Evolutionary conservation across 495 filamentous ascomycete species (phyloP), one percentile per base, ranked within the genome.

Genomic region (Umbilicaria muhlenbergii): DNA sequence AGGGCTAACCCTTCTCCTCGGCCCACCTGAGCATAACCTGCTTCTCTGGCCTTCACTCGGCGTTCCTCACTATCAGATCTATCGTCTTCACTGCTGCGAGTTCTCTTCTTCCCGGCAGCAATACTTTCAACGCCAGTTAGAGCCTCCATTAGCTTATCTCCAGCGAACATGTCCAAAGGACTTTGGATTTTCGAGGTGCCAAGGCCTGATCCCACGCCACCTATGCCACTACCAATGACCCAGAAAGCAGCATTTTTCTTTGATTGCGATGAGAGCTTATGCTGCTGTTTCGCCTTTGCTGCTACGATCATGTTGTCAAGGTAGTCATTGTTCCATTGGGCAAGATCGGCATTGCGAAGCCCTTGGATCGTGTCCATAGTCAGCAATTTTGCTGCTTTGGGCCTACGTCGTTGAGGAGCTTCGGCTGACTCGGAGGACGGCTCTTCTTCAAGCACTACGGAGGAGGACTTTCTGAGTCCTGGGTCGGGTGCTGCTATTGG

Each of bases 261-360:
- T n/a, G 68, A 63, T 17, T 67, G 55, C 0, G 54, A 55, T 5
- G 52, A 46, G 5, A 56, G 38, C 44, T 61, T 70, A 39, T 63
- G 59, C 11, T 59, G 46, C 13, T 52, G 42, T 45, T 73, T 80
- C 5, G 61, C 56, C 18, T 58, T 63, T 31, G 52, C 55, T 15
- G 64, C 68, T 32, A 49, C 47, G 12, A 61, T 65, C 66, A 74
- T 78, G 37, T 73, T 73, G 1, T 52, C 41, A 32, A 73, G 38
- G 42, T 86, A 87, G 24, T 77, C 58, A 0, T 65, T 51, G 42
- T 72, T 70, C 75, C 77, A 80, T n/a, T 61, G 48, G 10, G 64
- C 70, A 13, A 85, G 54, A 11, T 73, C 69, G 10, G 55, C 52
- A 44, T 73, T 75, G 38, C 69, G 66, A 17, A 86, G 51, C 19